phyloP scores from a whole-genome alignment of 345 rosid genomes.

The Camelina neglecta region DNA sequence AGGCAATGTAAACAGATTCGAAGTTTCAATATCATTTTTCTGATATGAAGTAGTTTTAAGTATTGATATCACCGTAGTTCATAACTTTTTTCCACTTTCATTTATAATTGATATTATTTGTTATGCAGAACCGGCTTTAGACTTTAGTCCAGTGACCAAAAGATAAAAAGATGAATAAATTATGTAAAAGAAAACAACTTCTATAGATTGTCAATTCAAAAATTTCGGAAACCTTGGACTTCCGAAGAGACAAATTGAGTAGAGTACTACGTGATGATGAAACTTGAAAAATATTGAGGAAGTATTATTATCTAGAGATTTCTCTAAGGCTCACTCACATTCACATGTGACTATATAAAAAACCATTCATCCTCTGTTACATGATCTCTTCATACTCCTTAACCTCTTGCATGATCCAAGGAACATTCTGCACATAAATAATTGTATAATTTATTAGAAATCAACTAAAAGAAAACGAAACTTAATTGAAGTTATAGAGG shows the following conservation, averaged over 20 bases:
- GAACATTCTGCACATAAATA: conserved; percentile 53
- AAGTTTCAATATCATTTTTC: conserved; percentile 4
- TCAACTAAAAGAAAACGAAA: not conserved
- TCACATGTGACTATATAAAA: not conserved
- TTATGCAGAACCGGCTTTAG: not conserved
- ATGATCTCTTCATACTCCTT: conserved; percentile 64
- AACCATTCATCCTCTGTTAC: conserved; percentile 3
- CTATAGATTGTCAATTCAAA: not conserved
- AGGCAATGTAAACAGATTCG: conserved; percentile 33
- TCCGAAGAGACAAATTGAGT: not conserved
- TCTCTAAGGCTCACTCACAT: conserved; percentile 22
- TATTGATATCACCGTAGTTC: not conserved
- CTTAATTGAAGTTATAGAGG: conserved; percentile 1
- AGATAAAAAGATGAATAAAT: not conserved
- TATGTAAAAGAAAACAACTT: not conserved
- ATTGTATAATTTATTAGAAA: not conserved
- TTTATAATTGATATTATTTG: not conserved
- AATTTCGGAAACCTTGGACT: not conserved
- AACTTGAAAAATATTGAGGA: too few relatives aligned
- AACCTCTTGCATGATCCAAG: conserved; percentile 69
- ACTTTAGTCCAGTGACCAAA: not conserved
- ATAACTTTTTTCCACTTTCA: not conserved
- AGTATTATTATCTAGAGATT: not conserved
- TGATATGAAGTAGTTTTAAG: not conserved
- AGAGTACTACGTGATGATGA: too few relatives aligned